Evolutionary conservation across 257 asterid species (phyloP), one percentile per base, ranked within the genome.

Genomic region (Primulina eburnea): DNA sequence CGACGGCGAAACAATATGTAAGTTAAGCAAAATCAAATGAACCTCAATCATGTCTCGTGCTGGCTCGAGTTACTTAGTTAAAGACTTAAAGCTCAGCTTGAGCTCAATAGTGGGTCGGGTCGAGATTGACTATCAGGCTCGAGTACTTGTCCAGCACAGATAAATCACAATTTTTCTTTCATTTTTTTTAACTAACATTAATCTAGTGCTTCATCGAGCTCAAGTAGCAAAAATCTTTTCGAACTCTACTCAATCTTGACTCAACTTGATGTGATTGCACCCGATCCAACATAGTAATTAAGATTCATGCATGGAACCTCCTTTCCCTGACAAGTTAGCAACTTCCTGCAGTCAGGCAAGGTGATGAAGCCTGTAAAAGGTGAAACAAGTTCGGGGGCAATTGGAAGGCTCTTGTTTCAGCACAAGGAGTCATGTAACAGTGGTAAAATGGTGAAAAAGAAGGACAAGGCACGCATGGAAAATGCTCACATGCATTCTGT

Each of bases 401-500:
- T 89, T 0, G 90, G 92, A 52, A 80, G 89, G 76, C 8, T 50
- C 57, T 75, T 94, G 88, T 90, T 92, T 73, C 81, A 81, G 58
- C 85, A 80, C 64, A 86, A 82, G 72, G 88, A 86, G 43, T 58
- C 57, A 17, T 0, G 69, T 21, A 74, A 62, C 16, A 65, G 62
- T 17, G 73, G 56, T 30, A 74, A 63, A 75, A 34, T 68, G 0
- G 74, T 82, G 65, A 81, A 81, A 69, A 92, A 82, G 88, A 92
- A 90, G 77, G 98, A 92, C 24, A 92, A 88, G 72, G 89, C 77
- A 0, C 87, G 98, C 2, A 57, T 85, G 58, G 96, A 88, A 64
- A 86, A 83, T 4, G 96, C 98, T 0, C 95, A 74, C 20, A 77
- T 69, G 72, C 98, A 92, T 57, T 75, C 92, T 3, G 73, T 77